phyloP scores from a whole-genome alignment of 108 stramenopile species.

The Schizochytrium sp. region DNA sequence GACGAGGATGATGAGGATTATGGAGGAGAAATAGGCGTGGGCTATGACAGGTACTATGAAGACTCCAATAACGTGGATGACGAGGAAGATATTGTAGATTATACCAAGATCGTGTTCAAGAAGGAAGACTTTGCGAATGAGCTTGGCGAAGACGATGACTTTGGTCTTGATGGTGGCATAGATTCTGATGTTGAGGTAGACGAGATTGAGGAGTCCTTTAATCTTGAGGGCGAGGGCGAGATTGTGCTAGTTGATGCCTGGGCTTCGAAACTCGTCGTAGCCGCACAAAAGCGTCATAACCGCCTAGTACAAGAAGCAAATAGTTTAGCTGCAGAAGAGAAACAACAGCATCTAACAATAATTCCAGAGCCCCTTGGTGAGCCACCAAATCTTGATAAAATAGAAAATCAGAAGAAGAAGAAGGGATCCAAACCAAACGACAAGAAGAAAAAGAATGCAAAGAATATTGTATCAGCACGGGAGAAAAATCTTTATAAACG shows the following conservation, averaged over 20 bases:
- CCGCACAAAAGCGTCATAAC: neutral
- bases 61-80: too few relatives aligned
- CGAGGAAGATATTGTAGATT: too few relatives aligned
- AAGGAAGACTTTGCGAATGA: too few relatives aligned
- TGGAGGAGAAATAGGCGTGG: too few relatives aligned
- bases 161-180: too few relatives aligned
- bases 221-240: neutral
- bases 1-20: too few relatives aligned
- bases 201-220: too few relatives aligned
- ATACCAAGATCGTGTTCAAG: too few relatives aligned
- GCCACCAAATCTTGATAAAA: neutral
- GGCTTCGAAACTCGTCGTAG: neutral
- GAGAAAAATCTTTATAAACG: constrained; percentile 15
- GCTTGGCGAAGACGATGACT: too few relatives aligned
- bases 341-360: neutral
- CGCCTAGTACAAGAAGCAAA: neutral
- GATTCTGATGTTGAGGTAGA: too few relatives aligned
- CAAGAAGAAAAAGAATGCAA: neutral
- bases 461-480: neutral
- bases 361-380: neutral
- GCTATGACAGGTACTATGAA: too few relatives aligned
- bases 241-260: neutral
- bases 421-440: neutral
- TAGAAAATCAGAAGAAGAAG: neutral
- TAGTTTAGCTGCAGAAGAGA: neutral